phyloP scores from a whole-genome alignment of 169 alveolate genomes.

The Pseudocohnilembus persalinus region DNA sequence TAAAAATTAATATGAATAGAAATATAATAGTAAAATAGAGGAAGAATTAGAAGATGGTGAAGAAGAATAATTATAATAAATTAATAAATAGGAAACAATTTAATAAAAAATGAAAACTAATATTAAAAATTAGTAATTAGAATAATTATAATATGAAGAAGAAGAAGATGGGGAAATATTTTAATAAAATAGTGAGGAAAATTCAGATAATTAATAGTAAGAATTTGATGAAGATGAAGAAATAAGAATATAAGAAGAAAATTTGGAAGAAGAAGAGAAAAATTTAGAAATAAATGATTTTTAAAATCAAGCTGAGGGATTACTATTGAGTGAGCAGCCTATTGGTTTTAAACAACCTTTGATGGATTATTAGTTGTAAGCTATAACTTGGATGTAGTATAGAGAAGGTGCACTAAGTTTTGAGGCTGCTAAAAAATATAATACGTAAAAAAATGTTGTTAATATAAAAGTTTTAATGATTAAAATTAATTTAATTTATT shows the following conservation, averaged over 20 bases:
- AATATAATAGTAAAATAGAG: neutral
- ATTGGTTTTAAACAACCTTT: slow-evolving; percentile 7
- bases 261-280: neutral
- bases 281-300: neutral
- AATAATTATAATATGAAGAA: neutral
- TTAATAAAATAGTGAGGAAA: neutral
- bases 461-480: too few relatives aligned
- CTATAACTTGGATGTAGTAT: slow-evolving; percentile 53
- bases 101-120: neutral
- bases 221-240: too few relatives aligned
- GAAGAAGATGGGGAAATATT: neutral
- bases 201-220: neutral
- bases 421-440: slow-evolving; percentile 10
- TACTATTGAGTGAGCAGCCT: slow-evolving; percentile 3
- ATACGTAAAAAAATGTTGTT: neutral
- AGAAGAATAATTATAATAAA: neutral
- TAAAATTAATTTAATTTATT: too few relatives aligned
- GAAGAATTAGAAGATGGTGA: neutral
- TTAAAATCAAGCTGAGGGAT: neutral
- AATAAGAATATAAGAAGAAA: slow-evolving; percentile 3
- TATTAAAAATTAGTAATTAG: neutral
- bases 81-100: neutral
- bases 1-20: neutral
- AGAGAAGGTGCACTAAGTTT: slow-evolving; percentile 33
- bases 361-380: slow-evolving; percentile 40